Conservation (phyloP, 2,329 filamentous ascomycete genomes). For the Claviceps arundinis region DNA sequence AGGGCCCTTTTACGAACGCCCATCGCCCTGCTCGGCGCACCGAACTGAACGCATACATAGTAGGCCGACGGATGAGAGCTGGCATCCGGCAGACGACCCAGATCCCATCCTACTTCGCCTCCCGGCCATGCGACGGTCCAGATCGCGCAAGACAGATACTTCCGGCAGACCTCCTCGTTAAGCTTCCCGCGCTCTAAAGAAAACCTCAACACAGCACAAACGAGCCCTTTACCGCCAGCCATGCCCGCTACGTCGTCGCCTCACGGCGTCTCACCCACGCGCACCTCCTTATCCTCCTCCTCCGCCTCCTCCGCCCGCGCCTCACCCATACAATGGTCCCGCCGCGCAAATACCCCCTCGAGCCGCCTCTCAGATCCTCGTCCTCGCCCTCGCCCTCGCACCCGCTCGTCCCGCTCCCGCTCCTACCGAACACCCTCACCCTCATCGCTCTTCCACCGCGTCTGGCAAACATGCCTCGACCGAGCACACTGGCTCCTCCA, state of each 20-base stretch:
- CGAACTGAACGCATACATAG: no score
- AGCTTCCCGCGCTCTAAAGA: no score
- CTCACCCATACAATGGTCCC: conserved; percentile 8
- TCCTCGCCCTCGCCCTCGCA: not conserved
- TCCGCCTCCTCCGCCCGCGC: not conserved
- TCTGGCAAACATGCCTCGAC: conserved; percentile 20
- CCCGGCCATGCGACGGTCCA: no score
- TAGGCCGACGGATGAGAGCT: no score
- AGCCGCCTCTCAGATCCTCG: conserved; percentile 27
- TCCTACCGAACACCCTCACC: not conserved
- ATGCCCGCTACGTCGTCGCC: not conserved
- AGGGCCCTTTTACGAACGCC: no score
- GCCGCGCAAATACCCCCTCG: not conserved
- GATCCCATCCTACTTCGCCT: no score
- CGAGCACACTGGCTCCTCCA: conserved; percentile 28
- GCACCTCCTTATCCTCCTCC: not conserved
- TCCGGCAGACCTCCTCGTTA: no score
- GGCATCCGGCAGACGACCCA: no score
- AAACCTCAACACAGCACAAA: no score
- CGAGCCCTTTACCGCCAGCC: not conserved
- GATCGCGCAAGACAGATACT: no score
- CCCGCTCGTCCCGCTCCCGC: conserved; percentile 11
- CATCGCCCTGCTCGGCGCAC: no score
- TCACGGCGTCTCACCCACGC: not conserved
- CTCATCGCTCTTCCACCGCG: conserved; percentile 25